Evolutionary conservation across 2,329 filamentous ascomycete species (phyloP), one percentile per base, ranked within the genome.

Genomic region (Aspergillus fischeri): DNA sequence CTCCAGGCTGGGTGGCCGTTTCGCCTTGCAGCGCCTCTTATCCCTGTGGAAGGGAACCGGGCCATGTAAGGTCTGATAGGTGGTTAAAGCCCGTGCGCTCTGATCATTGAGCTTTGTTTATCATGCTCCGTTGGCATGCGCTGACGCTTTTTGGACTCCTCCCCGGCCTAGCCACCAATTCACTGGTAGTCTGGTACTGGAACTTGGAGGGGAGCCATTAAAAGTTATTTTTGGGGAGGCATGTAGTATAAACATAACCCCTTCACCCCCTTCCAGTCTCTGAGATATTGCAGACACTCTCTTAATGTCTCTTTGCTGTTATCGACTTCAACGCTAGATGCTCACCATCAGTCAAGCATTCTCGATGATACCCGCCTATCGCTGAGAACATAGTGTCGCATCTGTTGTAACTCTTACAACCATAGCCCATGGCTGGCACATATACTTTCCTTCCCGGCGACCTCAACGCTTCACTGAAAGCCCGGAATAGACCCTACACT

Each of bases 31-130:
- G 64, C 67, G 61, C 64, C 53, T 59, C 54, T 62, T 67, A 70
- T 71, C 66, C 70, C 70, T 69, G 68, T 62, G 65, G 65, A 72
- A 69, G 67, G 65, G 65, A 60, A 68, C 63, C 62, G 64, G 60
- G 68, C 64, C 61, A 74, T 74, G 73, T 70, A 75, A 75, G 73
- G 72, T 68, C 63, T 61, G 69, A 70, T 72, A 70, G 69, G 67
- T 64, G 65, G 65, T 64, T 66, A 64, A 59, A 55, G 67, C 71
- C 71, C 65, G 69, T 73, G 70, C 68, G 54, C 62, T 56, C 50
- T 62, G 64, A 57, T 63, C 56, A 55, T 63, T 51, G 59, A 58
- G 60, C 66, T 72, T 68, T 75, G 72, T 75, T 74, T 74, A 74
- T 63, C 55, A 54, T 57, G 60, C 48, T 69, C 66, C 70, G 71